Base-by-base conservation (phyloP, 2,329 filamentous ascomycete genomes). In the Paramyrothecium roridum region DNA sequence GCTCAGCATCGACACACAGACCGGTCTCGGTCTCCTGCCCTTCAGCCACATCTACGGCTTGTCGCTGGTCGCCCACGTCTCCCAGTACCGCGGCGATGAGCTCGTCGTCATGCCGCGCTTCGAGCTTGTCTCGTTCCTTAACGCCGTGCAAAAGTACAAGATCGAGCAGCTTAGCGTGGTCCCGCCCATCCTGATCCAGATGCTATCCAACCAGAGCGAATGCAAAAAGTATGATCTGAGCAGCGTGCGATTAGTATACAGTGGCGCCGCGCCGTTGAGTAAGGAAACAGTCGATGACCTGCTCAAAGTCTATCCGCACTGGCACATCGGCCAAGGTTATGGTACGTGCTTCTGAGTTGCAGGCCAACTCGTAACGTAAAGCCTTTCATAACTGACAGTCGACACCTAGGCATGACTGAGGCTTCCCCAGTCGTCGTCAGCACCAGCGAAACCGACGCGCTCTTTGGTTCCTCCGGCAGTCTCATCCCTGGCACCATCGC, bases 11-110 rank as follows among this genome's bases (percentile, higher is more conserved):
- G 67, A 68, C 3, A 77, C 71, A 1, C 73, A 80, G 56, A 70
- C 81, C 20, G 74, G 70, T 2, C 79, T 93, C 0, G 90, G 89
- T 6, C 76, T 93, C n/a, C 76, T 93, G 1, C 90, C 90, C 1
- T 84, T 91, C 65, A 92, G 88, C 61, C 91, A 96, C 65, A 95
- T 95, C 59, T 96, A 93, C 69, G 85, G 84, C 3, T 75, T 95
- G 37, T 83, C 91, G 6, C 83, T 91, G 17, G 83, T 91, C 56
- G 85, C 83, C 46, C 86, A 90, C 67, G 72, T 77, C 2, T 80
- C 80, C 23, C 76, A 84, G 2, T 93, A 86, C 66, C 82, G 87
- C 45, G 91, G 91, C 11, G 90, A 95, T 61, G 84, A 86, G 55
- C 78, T 88, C 11, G 79, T 95, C 52, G 80, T 93, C 6, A 78